Base-by-base conservation (phyloP, 805 yeast genomes). In the Trichomonascus vanleenenianus region DNA sequence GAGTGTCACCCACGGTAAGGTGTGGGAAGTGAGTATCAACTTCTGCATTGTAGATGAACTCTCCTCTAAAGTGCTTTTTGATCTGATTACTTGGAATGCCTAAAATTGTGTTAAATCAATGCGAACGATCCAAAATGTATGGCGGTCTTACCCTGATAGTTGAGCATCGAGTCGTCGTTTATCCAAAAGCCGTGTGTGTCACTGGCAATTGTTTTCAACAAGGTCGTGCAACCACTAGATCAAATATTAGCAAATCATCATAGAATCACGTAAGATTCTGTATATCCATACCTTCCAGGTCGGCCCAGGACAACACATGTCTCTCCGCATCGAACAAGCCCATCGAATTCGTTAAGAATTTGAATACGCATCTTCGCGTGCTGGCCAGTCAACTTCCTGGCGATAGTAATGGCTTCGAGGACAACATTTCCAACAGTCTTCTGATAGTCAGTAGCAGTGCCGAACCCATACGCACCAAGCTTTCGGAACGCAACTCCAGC, bases 231-330 rank as follows among this genome's bases (percentile, higher is more conserved):
- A 37, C 85, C 85, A 32, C 83, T 72, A 55, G 19, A 36, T 9
- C 9, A n/a, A 12, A 19, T 16, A 20, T 30, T 15, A 31, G 34
- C 3, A 34, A 39, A 20, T 14, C 30, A 20, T 30, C 15, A 31
- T 3, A 27, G 19, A 4, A 16, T 20, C 34, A 27, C 9, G 64
- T 66, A 2, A 38, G 45, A 11, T 25, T 47, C n/a, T n/a, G n/a
- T n/a, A n/a, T n/a, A 50, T 45, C 41, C 35, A 27, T 40, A 40
- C 43, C 43, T 40, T 32, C 91, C 91, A 1, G 91, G 91, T 62
- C 89, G 74, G 47, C 93, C 91, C 39, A 83, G 66, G 9, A 83
- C 89, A 45, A 83, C 84, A 3, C 82, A 76, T 39, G 81, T 68
- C 50, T 81, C 81, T 45, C 88, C 87, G 2, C 87, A 83, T 45